Evolutionary conservation across 2,329 filamentous ascomycete species (phyloP).

Genomic region (Fusarium metavorans): DNA sequence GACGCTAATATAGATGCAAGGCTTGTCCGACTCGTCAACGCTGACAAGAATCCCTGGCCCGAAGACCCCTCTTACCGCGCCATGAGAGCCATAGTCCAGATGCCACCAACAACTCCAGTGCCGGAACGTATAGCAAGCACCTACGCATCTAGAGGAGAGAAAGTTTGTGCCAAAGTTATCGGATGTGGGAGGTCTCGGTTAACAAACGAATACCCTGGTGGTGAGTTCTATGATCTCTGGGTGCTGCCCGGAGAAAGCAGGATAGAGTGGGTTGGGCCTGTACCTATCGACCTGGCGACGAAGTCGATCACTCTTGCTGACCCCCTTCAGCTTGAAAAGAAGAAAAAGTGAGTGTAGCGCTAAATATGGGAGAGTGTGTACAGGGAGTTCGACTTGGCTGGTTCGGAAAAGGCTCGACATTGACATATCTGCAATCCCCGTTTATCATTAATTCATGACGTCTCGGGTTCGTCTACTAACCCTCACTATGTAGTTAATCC

Average conservation of each 20-base stretch:
- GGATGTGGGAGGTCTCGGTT: constrained; percentile 14
- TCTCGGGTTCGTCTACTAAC: not conserved
- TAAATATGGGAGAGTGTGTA: not conserved
- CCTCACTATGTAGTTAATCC: not conserved
- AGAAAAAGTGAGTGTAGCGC: not conserved
- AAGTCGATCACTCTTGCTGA: not conserved
- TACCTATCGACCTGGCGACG: not conserved
- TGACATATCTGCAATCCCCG: not conserved
- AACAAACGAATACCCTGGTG: constrained; percentile 16
- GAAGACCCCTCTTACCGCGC: not conserved
- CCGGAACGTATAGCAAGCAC: not conserved
- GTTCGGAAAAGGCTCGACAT: not conserved
- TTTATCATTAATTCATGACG: not conserved
- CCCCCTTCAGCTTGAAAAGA: not conserved
- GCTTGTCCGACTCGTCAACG: not conserved
- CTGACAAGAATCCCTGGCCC: constrained; percentile 1
- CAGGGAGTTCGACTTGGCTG: not conserved
- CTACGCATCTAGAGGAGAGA: not conserved
- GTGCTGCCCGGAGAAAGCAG: not conserved
- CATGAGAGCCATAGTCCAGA: constrained; percentile 3
- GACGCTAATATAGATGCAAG: not conserved
- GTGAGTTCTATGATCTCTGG: constrained; percentile 10
- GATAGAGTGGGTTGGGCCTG: not conserved
- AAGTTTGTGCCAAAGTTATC: constrained; percentile 1
- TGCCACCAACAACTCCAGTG: not conserved